Percentiles rank a stretch among this genome's conserved stretches.
phyloP scores from a whole-genome alignment of 352 stramenopile genomes.

The Paralagenidium karlingii region DNA sequence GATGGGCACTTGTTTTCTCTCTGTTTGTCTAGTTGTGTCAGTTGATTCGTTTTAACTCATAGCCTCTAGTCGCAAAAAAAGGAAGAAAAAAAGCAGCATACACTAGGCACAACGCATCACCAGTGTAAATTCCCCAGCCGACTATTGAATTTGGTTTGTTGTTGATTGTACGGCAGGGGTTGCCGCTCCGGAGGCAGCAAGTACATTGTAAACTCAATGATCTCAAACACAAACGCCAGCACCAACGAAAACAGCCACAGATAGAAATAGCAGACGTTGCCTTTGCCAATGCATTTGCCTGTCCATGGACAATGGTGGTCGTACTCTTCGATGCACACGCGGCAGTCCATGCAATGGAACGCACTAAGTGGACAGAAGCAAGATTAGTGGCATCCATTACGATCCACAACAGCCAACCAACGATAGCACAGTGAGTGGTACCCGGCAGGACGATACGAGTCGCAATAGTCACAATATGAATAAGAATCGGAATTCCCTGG shows the following conservation, averaged over 20 bases:
- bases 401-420: background rate
- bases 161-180: no score
- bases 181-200: slow-evolving; percentile 37
- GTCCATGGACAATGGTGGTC: slow-evolving; percentile 32
- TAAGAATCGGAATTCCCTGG: slow-evolving; percentile 32
- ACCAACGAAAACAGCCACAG: slow-evolving; percentile 69
- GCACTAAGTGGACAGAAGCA: slow-evolving; percentile 20
- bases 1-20: no score
- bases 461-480: slow-evolving; percentile 70
- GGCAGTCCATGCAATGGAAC: slow-evolving; percentile 79
- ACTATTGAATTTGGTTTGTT: no score
- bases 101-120: no score
- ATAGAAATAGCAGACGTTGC: slow-evolving; percentile 21
- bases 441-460: slow-evolving; percentile 59
- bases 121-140: no score
- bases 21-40: no score
- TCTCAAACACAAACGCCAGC: slow-evolving; percentile 77
- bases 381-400: background rate
- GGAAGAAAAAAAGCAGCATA: no score
- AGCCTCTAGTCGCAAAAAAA: no score
- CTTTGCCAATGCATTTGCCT: slow-evolving; percentile 25
- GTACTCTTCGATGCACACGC: slow-evolving; percentile 78
- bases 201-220: slow-evolving; percentile 82
- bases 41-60: no score
- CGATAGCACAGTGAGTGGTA: slow-evolving; percentile 9